Base-by-base conservation (phyloP, 2,329 filamentous ascomycete genomes). In the Immersiporthe knoxdaviesiana region DNA sequence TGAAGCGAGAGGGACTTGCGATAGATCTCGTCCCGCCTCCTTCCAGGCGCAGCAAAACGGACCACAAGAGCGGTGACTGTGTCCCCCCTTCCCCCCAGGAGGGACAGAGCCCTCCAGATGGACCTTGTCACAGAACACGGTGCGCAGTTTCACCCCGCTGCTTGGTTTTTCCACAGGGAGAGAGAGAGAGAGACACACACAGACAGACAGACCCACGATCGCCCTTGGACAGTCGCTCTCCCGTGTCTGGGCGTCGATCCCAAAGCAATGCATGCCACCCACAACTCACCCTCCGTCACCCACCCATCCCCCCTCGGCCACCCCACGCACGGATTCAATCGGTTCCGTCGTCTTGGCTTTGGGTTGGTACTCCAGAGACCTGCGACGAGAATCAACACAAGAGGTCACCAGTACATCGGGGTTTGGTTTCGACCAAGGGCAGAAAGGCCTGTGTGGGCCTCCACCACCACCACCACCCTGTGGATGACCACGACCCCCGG, bases 221-320 rank as follows among this genome's bases (percentile, higher is more conserved):
- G 11, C 10, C 56, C 30, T 35, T 59, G 16, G 56, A 35, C 56
- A 59, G 56, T 35, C 56, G 56, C 56, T 59, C 56, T 37, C 56
- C 32, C 56, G 56, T 32, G 32, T n/a, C 56, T 24, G 56, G 56
- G 56, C 56, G 56, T 59, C 30, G 56, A 59, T 59, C 56, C n/a
- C 56, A 35, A 35, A 59, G 32, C 56, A 3, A 30, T 18, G 5
- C 52, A 27, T 30, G 8, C 52, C n/a, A 56, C 24, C 52, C n/a
- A n/a, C n/a, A n/a, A n/a, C n/a, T n/a, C n/a, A n/a, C n/a, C n/a
- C n/a, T n/a, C n/a, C n/a, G n/a, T n/a, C n/a, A n/a, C n/a, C n/a
- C n/a, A n/a, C n/a, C 24, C 5, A 30, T 6, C 32, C 30, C 30
- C 3, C 32, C 30, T 24, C 54, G 4, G 14, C 54, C n/a, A n/a